Conservation (phyloP, 176 grass and related monocot species). For the Cenchrus americanus region DNA sequence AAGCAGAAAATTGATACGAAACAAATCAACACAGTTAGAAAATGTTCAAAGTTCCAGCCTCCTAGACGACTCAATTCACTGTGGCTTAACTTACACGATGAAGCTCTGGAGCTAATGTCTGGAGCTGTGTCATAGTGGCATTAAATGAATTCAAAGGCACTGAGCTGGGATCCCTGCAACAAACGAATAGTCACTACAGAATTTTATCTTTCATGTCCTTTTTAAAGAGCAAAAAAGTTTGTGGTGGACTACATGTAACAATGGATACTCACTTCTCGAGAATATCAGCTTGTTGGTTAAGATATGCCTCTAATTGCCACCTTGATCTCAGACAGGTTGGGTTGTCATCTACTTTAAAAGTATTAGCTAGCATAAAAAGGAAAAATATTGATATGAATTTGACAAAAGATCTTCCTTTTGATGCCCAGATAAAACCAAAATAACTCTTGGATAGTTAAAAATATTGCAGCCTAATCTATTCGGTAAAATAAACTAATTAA, state of each 20-base stretch:
- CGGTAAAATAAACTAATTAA: slow-evolving; percentile 3
- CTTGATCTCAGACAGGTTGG: slow-evolving; percentile 74
- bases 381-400: slow-evolving; percentile 4
- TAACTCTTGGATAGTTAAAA: not conserved
- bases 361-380: slow-evolving; percentile 61
- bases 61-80: slow-evolving; percentile 33
- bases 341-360: slow-evolving; percentile 65
- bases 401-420: not conserved
- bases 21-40: slow-evolving; percentile 19
- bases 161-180: slow-evolving; percentile 69
- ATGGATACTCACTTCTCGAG: slow-evolving; percentile 72
- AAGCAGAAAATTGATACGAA: slow-evolving; percentile 34
- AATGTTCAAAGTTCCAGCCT: slow-evolving; percentile 9
- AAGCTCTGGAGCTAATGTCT: slow-evolving; percentile 78
- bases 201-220: slow-evolving; percentile 25
- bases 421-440: not conserved
- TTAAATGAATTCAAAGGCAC: slow-evolving; percentile 96
- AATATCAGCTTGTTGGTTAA: slow-evolving; percentile 90
- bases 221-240: slow-evolving; percentile 24
- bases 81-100: slow-evolving; percentile 81
- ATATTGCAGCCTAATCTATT: not conserved
- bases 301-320: slow-evolving; percentile 96
- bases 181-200: slow-evolving; percentile 37
- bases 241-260: slow-evolving; percentile 34
- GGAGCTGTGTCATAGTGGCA: slow-evolving; percentile 71